Base-by-base conservation (phyloP, 345 rosid species). In the Trapa bicornis region DNA sequence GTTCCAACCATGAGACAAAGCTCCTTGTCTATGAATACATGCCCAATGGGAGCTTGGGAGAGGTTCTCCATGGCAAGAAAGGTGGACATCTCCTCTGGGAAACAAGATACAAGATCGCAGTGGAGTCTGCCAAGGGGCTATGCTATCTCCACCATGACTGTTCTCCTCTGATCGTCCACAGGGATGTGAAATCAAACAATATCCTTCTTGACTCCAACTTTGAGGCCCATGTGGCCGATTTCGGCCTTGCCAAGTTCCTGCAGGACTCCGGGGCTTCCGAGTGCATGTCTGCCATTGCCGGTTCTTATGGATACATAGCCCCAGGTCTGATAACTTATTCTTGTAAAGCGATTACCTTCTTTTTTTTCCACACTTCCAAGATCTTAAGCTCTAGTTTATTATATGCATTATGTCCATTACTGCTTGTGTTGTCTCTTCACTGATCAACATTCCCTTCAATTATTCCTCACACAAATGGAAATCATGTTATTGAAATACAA, bases 71-170 rank as follows among this genome's bases (percentile, higher is more conserved):
- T 70, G 86, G 86, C 65, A 82, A 82, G 74, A 82, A 82, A 72
- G 86, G 86, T 4, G 86, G 86, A 9, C 83, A 82, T 70, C 66
- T 82, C 80, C 67, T 70, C 52, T 82, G 86, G 86, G 83, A 79
- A 37, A 79, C 83, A 4, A 71, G 85, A 74, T 79, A 79, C 61
- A 73, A 75, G 72, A 82, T 82, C 11, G 83, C 86, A 11, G 69
- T 82, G 9, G 86, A 82, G 72, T 67, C 86, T 65, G 86, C 83
- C 5, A 82, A 82, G 66, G 86, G 86, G 15, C 78, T 82, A 15
- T 82, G 86, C 76, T 82, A 82, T 35, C 81, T 82, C 64, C 86
- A 79, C 68, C 86, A 82, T 37, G 86, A 82, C 71, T 82, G 86
- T 65, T 82, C 86, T 1, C 86, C 86, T 1, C 68, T 82, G 77